These are phyloP conservation scores for Entophlyctis luteolus DNA, from an alignment of 192 early-diverging fungal genomes.

Conservation along the genomic window DNA sequence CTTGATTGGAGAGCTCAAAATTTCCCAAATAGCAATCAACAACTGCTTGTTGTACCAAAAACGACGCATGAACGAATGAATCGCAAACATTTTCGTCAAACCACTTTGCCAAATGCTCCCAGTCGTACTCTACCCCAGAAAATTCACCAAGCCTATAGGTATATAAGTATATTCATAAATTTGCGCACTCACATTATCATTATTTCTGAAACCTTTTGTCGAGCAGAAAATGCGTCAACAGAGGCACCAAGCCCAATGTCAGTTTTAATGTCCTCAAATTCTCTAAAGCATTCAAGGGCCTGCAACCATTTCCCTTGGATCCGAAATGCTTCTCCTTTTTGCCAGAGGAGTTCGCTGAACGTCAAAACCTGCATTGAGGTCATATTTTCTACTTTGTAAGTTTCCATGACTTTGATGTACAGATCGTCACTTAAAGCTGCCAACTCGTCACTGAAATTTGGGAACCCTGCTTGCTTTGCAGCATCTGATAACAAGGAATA, in stretches of 20 bases:
- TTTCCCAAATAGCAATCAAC: slow-evolving; percentile 2
- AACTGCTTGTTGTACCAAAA: slow-evolving; percentile 14
- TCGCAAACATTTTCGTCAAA: neutral
- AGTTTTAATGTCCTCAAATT: neutral
- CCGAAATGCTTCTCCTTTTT: neutral
- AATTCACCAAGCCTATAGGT: slow-evolving; percentile 9
- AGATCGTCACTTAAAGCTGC: neutral
- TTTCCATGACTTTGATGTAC: neutral
- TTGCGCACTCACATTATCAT: slow-evolving; percentile 5
- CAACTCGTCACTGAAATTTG: neutral
- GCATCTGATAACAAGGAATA: neutral
- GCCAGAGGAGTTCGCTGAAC: neutral
- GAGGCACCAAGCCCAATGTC: slow-evolving; percentile 9
- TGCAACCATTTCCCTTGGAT: neutral
- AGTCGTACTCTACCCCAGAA: slow-evolving; percentile 16
- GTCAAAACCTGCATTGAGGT: neutral
- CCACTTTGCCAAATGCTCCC: neutral
- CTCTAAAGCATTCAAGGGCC: neutral
- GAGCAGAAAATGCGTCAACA: slow-evolving; percentile 10
- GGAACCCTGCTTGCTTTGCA: neutral
- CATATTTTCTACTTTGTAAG: slow-evolving; percentile 2
- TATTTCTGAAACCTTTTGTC: slow-evolving; percentile 6
- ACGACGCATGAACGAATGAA: neutral
- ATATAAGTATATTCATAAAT: neutral
- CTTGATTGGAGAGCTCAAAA: neutral